These are phyloP conservation scores for Rhodocollybia butyracea DNA, from an alignment of 768 basidiomycete species.

Conservation along the genomic window DNA sequence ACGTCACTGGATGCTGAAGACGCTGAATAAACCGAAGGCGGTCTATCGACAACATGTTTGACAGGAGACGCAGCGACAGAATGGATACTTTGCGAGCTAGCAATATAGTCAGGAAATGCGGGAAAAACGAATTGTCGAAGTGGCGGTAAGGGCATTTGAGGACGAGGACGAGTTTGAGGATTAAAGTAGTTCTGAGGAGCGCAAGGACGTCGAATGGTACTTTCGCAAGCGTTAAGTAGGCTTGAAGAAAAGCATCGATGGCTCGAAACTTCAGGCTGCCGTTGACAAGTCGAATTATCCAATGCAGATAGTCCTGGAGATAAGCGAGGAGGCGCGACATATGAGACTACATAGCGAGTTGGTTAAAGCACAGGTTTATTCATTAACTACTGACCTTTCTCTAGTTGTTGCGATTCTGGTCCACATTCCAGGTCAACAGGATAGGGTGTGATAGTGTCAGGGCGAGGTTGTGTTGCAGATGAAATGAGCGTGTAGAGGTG, in stretches of 20 bases:
- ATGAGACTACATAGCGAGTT: background rate
- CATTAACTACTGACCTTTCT: background rate
- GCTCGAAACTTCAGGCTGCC: background rate
- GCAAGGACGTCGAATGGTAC: background rate
- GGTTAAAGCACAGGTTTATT: background rate
- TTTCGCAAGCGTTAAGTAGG: background rate
- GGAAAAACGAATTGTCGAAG: conserved; percentile 4
- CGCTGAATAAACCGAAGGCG: background rate
- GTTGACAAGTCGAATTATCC: too few species aligned
- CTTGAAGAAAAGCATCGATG: background rate
- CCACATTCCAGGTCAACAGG: conserved; percentile 5
- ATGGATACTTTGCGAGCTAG: background rate
- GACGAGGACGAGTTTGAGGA: background rate
- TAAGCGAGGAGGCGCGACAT: background rate
- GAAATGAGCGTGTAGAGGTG: conserved; percentile 2
- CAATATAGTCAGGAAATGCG: background rate
- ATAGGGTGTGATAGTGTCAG: background rate
- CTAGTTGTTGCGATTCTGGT: background rate
- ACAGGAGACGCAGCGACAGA: conserved; percentile 1
- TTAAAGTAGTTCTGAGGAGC: background rate
- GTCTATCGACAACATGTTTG: background rate
- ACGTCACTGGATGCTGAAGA: background rate
- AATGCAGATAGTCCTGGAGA: background rate
- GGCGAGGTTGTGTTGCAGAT: background rate
- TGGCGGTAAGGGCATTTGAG: background rate